These are phyloP conservation scores for Dactylellina haptotyla DNA, from an alignment of 2,329 filamentous ascomycete genomes.

Conservation along the genomic window DNA sequence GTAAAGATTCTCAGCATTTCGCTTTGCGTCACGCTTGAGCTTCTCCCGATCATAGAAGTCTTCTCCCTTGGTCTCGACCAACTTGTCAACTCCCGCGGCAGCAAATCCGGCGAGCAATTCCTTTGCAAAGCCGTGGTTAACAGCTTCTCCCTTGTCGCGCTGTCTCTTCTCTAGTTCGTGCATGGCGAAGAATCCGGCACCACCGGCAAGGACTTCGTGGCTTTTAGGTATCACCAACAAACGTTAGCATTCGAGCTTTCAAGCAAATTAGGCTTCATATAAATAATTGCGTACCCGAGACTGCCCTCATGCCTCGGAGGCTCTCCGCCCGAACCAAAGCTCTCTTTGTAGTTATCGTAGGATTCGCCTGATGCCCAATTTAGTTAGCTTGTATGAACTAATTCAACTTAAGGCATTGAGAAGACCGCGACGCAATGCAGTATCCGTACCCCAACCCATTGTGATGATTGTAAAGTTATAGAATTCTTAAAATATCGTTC, in stretches of 20 bases:
- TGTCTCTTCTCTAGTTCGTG: slow-evolving; percentile 49
- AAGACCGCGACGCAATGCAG: no score
- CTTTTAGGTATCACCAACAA: no score
- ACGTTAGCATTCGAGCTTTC: not conserved
- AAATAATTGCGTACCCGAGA: slow-evolving; percentile 8
- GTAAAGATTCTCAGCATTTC: slow-evolving; percentile 64
- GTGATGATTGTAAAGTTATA: not conserved
- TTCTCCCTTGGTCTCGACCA: slow-evolving; percentile 64
- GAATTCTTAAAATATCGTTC: no score
- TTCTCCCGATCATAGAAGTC: slow-evolving; percentile 65
- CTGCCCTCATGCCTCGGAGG: slow-evolving; percentile 48
- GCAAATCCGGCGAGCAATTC: slow-evolving; percentile 41
- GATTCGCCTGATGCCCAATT: not conserved
- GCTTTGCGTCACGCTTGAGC: slow-evolving; percentile 64
- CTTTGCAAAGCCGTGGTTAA: slow-evolving; percentile 51
- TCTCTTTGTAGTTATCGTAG: not conserved
- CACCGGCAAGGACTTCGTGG: slow-evolving; percentile 48
- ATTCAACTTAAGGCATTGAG: no score
- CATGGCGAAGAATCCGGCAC: slow-evolving; percentile 37
- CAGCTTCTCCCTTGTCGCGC: slow-evolving; percentile 32
- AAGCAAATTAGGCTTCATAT: not conserved
- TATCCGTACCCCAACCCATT: slow-evolving; percentile 5
- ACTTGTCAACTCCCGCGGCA: slow-evolving; percentile 46
- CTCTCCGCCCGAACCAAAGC: no score
- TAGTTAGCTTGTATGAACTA: no score